Base-by-base conservation (phyloP, 805 yeast genomes). In the Candida silvicultrix region DNA sequence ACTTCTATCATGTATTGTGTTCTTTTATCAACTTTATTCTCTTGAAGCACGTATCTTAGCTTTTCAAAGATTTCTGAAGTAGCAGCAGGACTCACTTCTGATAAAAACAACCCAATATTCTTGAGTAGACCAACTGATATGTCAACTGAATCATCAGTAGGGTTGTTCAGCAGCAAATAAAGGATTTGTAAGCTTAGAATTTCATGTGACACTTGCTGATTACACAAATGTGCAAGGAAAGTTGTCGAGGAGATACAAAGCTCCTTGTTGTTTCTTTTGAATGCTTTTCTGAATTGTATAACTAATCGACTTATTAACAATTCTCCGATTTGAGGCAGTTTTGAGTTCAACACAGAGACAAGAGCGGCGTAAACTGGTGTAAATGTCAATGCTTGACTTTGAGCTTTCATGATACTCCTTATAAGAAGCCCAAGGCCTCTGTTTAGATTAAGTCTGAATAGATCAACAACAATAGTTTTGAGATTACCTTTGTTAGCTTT, bases 301-400 rank as follows among this genome's bases (percentile, higher is more conserved):
- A 84, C 66, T 23, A 83, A 62, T 49, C 94, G 68, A 9, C 71
- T 57, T 0, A 73, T 59, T 29, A 85, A 50, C 5, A 83, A 59
- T 46, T 74, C 74, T 2, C 95, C 96, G 16, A 87, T 64, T 32
- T 75, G 75, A 0, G 95, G 94, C 4, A 86, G 60, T 52, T 83
- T 78, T 5, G 85, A 74, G 61, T 85, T 84, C 11, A 89, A 43
- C 1, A 83, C 71, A 2, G 83, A 71, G 0, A 77, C 71, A 32
- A 89, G 55, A 1, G 85, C 66, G 0, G 89, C 79, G 53, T 75
- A 81, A 1, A 74, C 71, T 0, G 77, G 63, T 0, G 85, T 71
- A 48, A 61, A 66, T 0, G 67, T 52, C 16, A 62, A 38, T 14
- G 80, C 68, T 8, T 57, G 60, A 14, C 69, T 56, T 54, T 80